These are phyloP conservation scores for Exophiala phaeomuriformis DNA, from an alignment of 2,329 filamentous ascomycete genomes.

Conservation along the genomic window DNA sequence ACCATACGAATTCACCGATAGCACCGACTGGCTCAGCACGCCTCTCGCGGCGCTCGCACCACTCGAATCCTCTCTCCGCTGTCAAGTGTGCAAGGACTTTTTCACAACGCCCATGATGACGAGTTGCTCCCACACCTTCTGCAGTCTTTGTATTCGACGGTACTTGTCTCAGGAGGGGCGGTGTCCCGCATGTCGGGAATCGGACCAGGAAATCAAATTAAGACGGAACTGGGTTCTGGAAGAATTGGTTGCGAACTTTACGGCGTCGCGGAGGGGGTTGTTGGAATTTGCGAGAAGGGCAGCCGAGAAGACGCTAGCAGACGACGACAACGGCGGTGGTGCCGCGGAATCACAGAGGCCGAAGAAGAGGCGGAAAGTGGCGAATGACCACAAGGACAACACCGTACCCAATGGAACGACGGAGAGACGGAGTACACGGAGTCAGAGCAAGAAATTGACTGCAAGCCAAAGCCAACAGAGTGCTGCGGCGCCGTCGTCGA, in stretches of 20 bases:
- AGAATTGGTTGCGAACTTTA: constrained; percentile 75
- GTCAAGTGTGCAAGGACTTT: constrained; percentile 97
- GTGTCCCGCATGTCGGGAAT: constrained; percentile 73
- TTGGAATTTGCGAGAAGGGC: constrained; percentile 55
- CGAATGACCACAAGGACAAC: neutral
- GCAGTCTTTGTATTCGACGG: constrained; percentile 86
- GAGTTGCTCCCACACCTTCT: constrained; percentile 91
- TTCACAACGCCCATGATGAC: constrained; percentile 92
- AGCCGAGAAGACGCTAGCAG: constrained; percentile 49
- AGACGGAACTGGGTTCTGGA: constrained; percentile 77
- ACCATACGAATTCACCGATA: constrained; percentile 32
- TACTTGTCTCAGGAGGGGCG: constrained; percentile 75
- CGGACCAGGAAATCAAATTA: constrained; percentile 76
- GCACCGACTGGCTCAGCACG: constrained; percentile 44
- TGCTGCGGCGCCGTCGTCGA: constrained; percentile 1
- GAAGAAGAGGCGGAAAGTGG: constrained; percentile 28
- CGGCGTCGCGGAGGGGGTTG: constrained; percentile 54
- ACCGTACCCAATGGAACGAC: constrained; percentile 4
- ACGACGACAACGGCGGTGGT: constrained; percentile 5
- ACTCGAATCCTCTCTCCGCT: constrained; percentile 78
- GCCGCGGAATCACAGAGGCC: constrained; percentile 30
- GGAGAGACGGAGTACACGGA: constrained; percentile 47
- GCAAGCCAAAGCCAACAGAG: constrained; percentile 33
- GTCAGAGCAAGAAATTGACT: constrained; percentile 41
- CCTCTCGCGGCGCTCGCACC: constrained; percentile 39